Conservation (phyloP, 805 yeast species). For the Candida nemodendra region DNA sequence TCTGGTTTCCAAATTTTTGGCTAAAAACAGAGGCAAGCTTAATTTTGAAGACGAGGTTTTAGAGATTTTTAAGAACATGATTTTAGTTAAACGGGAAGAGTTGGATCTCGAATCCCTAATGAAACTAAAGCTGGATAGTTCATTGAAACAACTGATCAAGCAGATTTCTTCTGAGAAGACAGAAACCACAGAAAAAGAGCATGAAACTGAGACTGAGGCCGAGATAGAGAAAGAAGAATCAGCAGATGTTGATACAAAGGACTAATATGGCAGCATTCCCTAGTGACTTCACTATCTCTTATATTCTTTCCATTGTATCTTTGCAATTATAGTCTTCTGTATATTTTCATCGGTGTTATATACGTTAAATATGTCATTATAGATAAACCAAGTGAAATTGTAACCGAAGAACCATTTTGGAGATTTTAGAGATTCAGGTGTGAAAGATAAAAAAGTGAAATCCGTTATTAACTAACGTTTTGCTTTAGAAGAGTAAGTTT, state of each 20-base stretch:
- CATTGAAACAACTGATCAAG: slow-evolving; percentile 21
- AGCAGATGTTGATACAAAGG: slow-evolving; percentile 1
- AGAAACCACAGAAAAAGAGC: not conserved
- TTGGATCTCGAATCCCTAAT: slow-evolving; percentile 23
- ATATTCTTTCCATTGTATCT: no score
- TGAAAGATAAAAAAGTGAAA: no score
- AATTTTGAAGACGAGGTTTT: slow-evolving; percentile 32
- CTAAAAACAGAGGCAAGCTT: slow-evolving; percentile 22
- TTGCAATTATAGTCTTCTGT: no score
- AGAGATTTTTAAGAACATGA: slow-evolving; percentile 34
- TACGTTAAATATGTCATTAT: no score
- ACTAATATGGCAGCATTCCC: no score
- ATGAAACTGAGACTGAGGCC: slow-evolving; percentile 1
- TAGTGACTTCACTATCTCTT: no score
- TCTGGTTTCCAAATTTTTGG: slow-evolving; percentile 27
- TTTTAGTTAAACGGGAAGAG: slow-evolving; percentile 29
- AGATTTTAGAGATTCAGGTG: no score
- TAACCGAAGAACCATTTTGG: no score
- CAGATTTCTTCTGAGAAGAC: slow-evolving; percentile 10
- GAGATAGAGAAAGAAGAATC: not conserved
- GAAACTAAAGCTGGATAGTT: slow-evolving; percentile 25
- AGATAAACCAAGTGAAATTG: no score
- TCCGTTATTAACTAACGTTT: no score
- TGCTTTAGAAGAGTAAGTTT: no score
- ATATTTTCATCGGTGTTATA: no score